Percentiles rank a stretch among this genome's conserved stretches.
phyloP scores from a whole-genome alignment of 371 early-diverging fungal genomes.

The Mortierella sp. region DNA sequence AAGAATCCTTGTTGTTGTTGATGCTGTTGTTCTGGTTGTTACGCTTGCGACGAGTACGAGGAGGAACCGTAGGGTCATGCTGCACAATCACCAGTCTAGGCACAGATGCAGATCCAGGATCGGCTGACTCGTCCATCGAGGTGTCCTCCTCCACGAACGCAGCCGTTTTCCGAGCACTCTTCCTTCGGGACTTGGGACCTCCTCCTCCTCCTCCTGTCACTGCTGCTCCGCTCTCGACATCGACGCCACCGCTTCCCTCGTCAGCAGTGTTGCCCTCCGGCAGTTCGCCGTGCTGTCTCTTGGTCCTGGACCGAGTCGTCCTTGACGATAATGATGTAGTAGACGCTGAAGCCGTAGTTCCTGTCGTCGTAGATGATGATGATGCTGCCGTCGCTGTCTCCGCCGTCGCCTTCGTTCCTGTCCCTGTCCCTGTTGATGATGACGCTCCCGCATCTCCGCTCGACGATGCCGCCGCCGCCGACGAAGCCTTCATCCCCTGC shows the following conservation, averaged over 20 bases:
- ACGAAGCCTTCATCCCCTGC: constrained; percentile 29
- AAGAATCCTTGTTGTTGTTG: not conserved
- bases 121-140: not conserved
- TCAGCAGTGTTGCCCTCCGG: not conserved
- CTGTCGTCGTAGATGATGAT: not conserved
- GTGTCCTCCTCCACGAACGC: not conserved
- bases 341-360: not conserved
- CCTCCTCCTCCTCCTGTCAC: not conserved
- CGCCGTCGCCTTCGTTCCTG: not conserved
- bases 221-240: not conserved
- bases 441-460: not conserved
- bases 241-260: not conserved
- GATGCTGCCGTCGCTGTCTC: not conserved
- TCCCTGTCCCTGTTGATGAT: not conserved
- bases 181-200: not conserved
- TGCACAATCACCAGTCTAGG: not conserved
- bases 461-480: not conserved
- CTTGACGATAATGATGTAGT: not conserved
- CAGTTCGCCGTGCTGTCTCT: not conserved
- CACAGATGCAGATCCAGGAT: not conserved
- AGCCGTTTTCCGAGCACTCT: not conserved
- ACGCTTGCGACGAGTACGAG: not conserved
- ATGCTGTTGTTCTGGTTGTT: not conserved
- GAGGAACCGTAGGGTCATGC: not conserved
- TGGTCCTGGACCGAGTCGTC: not conserved